Evolutionary conservation across 2,329 filamentous ascomycete genomes (phyloP), one percentile per base, ranked within the genome.

Genomic region (Didymella sp.): DNA sequence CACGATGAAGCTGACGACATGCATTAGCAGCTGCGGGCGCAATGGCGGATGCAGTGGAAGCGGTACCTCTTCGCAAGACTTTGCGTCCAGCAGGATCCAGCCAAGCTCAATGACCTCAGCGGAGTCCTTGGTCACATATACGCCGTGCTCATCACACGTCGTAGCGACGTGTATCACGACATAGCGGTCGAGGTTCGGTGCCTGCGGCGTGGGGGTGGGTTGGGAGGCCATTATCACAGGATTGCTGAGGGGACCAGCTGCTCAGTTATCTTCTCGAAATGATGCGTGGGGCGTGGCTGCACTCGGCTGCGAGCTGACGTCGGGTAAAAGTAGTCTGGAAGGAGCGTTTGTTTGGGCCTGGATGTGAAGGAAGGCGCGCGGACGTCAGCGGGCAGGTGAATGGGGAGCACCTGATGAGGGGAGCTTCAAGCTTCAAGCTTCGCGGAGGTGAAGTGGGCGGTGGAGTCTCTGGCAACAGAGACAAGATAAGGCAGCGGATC

Each of bases 51-150:
- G 51, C 51, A 45, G 21, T 31, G 54, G 57, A 51, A 43, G 58
- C 51, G 51, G 50, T 61, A 96, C 93, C 89, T 97, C 93, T 71
- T 97, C 93, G 70, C 92, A 90, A 63, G 86, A 89, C 81, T 94
- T 95, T 66, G 92, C 89, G 76, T 97, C 93, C 62, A 97, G 84
- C 73, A 99, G 81, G 74, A 98, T 96, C 95, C 95, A 99, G 63
- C 94, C 95, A 75, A 99, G 85, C 85, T 99, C 95, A 78, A 99
- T 99, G 67, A 99, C 95, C 82, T 99, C 95, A 61, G 95, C 95
- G 58, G 95, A 98, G 80, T 99, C 95, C 81, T 98, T 98, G 59
- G 95, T 99, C 58, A 99, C 95, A 79, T 99, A 99, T 66, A 99
- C 95, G 62, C 95, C 95, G 80, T 99, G 95, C 79, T 99, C 95